Evolutionary conservation across 1,284 basidiomycete genomes (phyloP), one percentile per base, ranked within the genome.

Genomic region (Cryptococcus jaspeensis): DNA sequence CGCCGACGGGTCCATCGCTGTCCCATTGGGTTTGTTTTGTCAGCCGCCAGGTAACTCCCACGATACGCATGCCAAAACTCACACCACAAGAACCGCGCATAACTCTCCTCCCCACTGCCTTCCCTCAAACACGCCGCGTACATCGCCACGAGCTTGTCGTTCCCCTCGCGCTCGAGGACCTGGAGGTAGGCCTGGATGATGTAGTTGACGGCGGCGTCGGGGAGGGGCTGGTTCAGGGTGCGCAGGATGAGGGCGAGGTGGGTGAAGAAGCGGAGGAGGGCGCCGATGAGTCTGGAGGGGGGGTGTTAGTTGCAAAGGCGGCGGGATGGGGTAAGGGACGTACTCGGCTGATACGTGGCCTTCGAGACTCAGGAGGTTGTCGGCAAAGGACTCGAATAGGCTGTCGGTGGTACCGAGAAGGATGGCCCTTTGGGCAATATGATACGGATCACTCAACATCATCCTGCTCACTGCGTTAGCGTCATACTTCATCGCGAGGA

Each of bases 41-140:
- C 16, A 39, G 23, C 32, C 32, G 9, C 18, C 6, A 7, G n/a
- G n/a, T n/a, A n/a, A n/a, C n/a, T n/a, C n/a, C n/a, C n/a, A n/a
- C 28, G 28, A 32, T 9, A 9, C 28, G 5, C 28, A 53, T 23
- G 18, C 12, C 36, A 0, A n/a, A 18, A 65, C 80, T 67, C 51
- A 79, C 80, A 72, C 28, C 89, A 85, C 35, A 99, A 81, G 85
- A 93, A 98, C 65, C 88, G 80, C 0, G 94, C 93, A 68, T 98
- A 99, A 45, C 91, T 88, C 66, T 92, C 88, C 47, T 95, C 87
- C 5, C 93, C 93, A 64, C 89, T 91, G 59, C 78, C 79, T 58
- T 90, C 87, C n/a, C 92, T 89, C 20, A 99, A 79, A 40, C 90
- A 90, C 43, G 90, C 86, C 1, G 93, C 92, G 72, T 99, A 99